Percentiles rank a stretch among this genome's conserved stretches.
phyloP scores from a whole-genome alignment of 2,329 filamentous ascomycete species.

The Fusarium paranaense region DNA sequence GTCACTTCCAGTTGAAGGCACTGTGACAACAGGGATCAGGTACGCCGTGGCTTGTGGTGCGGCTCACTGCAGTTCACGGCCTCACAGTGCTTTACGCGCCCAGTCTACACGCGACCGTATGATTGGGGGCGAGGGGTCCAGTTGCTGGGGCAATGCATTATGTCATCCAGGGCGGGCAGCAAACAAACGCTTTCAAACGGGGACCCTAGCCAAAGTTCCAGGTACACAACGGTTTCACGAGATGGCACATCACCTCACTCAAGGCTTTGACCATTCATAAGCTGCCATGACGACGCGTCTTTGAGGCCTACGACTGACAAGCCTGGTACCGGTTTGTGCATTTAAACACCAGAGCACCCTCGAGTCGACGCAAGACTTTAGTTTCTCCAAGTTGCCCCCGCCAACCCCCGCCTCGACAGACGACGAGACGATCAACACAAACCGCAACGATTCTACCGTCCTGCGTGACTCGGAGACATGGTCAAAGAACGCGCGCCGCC shows the following conservation, averaged over 20 bases:
- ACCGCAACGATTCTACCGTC: slow-evolving; percentile 16
- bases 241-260: slow-evolving; percentile 27
- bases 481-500: slow-evolving; percentile 61
- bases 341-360: slow-evolving; percentile 38
- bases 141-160: slow-evolving; percentile 45
- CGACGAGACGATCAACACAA: slow-evolving; percentile 9
- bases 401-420: slow-evolving; percentile 1
- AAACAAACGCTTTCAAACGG: slow-evolving; percentile 28
- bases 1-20: background rate
- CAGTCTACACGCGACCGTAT: slow-evolving; percentile 7
- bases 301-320: slow-evolving; percentile 9
- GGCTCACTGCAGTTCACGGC: background rate
- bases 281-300: slow-evolving; percentile 8
- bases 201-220: slow-evolving; percentile 22
- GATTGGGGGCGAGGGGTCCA: slow-evolving; percentile 3
- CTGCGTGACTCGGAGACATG: slow-evolving; percentile 51
- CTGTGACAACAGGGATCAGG: background rate
- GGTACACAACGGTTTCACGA: slow-evolving; percentile 33
- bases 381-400: slow-evolving; percentile 30
- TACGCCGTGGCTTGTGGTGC: background rate
- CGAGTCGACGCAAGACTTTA: slow-evolving; percentile 28
- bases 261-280: slow-evolving; percentile 23
- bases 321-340: slow-evolving; percentile 33
- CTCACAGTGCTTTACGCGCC: slow-evolving; percentile 38
- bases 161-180: slow-evolving; percentile 33